Evolutionary conservation across 208 protist genomes (phyloP), one percentile per base, ranked within the genome.

Genomic region (Wallacemonas sp.): DNA sequence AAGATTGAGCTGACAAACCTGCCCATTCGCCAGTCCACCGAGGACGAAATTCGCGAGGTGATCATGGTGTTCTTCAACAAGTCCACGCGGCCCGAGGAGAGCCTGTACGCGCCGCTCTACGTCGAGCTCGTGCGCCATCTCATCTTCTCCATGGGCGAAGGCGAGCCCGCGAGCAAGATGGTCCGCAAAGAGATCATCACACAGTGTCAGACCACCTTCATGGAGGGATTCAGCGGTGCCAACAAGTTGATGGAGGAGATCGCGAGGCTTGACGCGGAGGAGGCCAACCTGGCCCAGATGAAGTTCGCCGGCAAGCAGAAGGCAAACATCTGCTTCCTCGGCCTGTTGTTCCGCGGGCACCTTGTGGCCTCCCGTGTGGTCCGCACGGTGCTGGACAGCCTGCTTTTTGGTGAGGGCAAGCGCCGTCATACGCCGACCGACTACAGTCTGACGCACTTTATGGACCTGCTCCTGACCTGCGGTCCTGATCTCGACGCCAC

Each of bases 51-150:
- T 50, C 55, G 82, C 38, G 72, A 92, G 39, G 90, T 96, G 12
- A 87, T 96, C 66, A 73, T 87, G 32, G 81, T 89, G 3, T 88
- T 96, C 70, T 96, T 93, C 66, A 77, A 87, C 70, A 93, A 96
- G 80, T 88, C 85, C 1, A 93, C 85, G 18, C 81, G 80, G 41
- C 87, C 85, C 38, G 85, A 91, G 70, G 87, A 96, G 29, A 82
- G 62, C 55, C 79, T 75, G 63, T 96, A 84, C 80, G 81, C 87
- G 2, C 68, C 70, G 26, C 78, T 91, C 25, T 96, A 96, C 79
- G 83, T 93, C 23, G 74, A 91, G 57, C 84, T 96, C 45, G 72
- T 96, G 26, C 61, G 59, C 11, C 70, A 92, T 57, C 81, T 96
- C 26, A 87, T 96, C 67, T 63, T 57, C 44, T 69, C 68, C 26